Conservation (phyloP, 2,329 filamentous ascomycete genomes). For the Penicillium sp. region DNA sequence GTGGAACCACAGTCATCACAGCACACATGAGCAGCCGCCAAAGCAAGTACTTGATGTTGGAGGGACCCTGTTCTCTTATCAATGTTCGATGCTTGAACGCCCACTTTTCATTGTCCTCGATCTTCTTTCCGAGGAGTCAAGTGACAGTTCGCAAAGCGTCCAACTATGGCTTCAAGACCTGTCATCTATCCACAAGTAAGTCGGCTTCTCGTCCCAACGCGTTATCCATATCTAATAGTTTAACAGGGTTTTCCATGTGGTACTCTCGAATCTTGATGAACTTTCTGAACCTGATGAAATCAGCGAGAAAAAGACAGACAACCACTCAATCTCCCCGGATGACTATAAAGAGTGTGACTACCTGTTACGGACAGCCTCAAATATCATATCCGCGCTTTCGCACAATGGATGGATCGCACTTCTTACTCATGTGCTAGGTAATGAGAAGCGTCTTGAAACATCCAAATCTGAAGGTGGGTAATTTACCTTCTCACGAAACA, state of each 20-base stretch:
- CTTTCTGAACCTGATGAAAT: slow-evolving; percentile 28
- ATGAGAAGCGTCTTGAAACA: slow-evolving; percentile 46
- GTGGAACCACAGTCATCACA: slow-evolving; percentile 45
- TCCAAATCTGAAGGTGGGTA: slow-evolving; percentile 50
- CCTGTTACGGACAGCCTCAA: slow-evolving; percentile 70
- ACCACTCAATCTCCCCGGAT: slow-evolving; percentile 50
- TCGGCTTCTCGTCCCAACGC: slow-evolving; percentile 14
- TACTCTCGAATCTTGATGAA: slow-evolving; percentile 35
- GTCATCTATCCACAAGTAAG: slow-evolving; percentile 51
- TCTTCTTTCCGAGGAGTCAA: slow-evolving; percentile 67
- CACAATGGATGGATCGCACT: slow-evolving; percentile 69
- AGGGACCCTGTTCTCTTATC: slow-evolving; percentile 33
- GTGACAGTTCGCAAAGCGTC: slow-evolving; percentile 71
- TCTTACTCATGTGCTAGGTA: slow-evolving; percentile 58
- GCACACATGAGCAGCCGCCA: slow-evolving; percentile 36
- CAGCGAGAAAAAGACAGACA: slow-evolving; percentile 33
- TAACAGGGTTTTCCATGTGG: slow-evolving; percentile 36
- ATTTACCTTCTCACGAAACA: not conserved
- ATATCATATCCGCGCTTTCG: slow-evolving; percentile 66
- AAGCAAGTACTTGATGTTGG: slow-evolving; percentile 30
- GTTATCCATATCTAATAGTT: slow-evolving; percentile 14
- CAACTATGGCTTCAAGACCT: slow-evolving; percentile 71
- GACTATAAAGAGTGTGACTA: slow-evolving; percentile 76
- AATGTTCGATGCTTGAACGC: slow-evolving; percentile 66
- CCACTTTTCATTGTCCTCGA: slow-evolving; percentile 82